Evolutionary conservation across 1,284 basidiomycete genomes (phyloP).

Genomic region (Ceratobasidium sp.): DNA sequence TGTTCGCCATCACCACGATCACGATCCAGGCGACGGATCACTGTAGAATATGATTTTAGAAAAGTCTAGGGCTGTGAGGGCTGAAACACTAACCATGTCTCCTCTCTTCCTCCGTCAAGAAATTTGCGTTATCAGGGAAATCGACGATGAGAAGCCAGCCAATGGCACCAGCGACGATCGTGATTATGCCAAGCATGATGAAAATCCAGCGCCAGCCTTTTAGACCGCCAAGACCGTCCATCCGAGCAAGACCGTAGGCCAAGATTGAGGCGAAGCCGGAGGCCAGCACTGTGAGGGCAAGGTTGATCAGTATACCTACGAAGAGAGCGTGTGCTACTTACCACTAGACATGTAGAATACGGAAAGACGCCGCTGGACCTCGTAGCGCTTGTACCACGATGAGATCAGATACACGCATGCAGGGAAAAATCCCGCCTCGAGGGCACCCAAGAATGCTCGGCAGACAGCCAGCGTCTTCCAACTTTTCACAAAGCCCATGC

Average conservation of each 20-base stretch:
- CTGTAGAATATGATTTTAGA: neutral
- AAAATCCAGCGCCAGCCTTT: conserved; percentile 48
- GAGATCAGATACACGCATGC: conserved; percentile 53
- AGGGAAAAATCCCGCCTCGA: conserved; percentile 48
- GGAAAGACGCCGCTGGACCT: conserved; percentile 49
- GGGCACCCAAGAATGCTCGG: conserved; percentile 52
- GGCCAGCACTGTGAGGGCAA: neutral
- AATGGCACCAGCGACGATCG: conserved; percentile 46
- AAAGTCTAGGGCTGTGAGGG: neutral
- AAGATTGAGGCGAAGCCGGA: conserved; percentile 53
- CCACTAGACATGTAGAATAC: conserved; percentile 52
- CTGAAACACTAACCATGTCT: conserved; percentile 22
- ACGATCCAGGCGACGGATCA: conserved; percentile 51
- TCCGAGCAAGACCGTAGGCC: conserved; percentile 49
- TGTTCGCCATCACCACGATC: conserved; percentile 55
- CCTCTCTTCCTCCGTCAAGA: conserved; percentile 51
- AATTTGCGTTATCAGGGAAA: conserved; percentile 56
- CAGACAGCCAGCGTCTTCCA: conserved; percentile 51
- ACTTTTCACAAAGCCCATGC: conserved; percentile 49
- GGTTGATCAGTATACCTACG: neutral
- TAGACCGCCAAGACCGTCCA: conserved; percentile 45
- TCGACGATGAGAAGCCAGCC: conserved; percentile 48
- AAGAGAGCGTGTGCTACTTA: neutral
- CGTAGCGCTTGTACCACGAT: conserved; percentile 55
- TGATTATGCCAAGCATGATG: conserved; percentile 48